phyloP scores from a whole-genome alignment of 2,329 filamentous ascomycete species.

The Triangularia setosa region DNA sequence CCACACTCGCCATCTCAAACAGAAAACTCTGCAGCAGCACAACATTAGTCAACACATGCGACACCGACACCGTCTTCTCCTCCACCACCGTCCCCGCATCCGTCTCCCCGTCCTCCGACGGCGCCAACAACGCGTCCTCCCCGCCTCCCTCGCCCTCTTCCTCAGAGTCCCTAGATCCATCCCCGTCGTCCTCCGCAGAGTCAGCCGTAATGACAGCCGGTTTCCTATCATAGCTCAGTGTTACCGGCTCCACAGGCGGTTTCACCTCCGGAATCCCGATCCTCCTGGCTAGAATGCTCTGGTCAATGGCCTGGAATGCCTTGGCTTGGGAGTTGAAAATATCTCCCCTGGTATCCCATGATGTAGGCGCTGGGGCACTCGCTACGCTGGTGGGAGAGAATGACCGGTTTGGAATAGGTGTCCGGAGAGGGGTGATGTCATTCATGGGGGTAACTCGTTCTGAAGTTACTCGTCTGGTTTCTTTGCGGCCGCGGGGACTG shows the following conservation, averaged over 20 bases:
- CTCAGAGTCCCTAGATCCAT: neutral
- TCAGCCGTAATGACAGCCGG: conserved; percentile 20
- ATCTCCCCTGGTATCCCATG: conserved; percentile 26
- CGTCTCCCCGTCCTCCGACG: conserved; percentile 22
- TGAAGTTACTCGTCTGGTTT: conserved; percentile 34
- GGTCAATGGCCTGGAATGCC: conserved; percentile 61
- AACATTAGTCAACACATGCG: conserved; percentile 75
- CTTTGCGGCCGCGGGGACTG: conserved; percentile 49
- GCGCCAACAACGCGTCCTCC: conserved; percentile 22
- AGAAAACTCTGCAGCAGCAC: conserved; percentile 77
- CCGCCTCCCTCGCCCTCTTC: conserved; percentile 23
- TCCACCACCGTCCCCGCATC: conserved; percentile 21
- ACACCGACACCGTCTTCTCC: conserved; percentile 58
- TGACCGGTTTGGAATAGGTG: conserved; percentile 30
- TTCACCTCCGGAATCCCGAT: conserved; percentile 46
- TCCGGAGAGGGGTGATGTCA: conserved; percentile 32
- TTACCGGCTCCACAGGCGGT: conserved; percentile 40
- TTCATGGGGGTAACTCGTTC: conserved; percentile 27
- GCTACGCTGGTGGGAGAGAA: conserved; percentile 39
- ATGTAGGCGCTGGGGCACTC: conserved; percentile 24
- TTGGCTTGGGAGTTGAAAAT: conserved; percentile 50
- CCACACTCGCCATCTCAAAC: conserved; percentile 68
- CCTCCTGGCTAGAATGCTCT: conserved; percentile 54
- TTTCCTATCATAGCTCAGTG: conserved; percentile 42
- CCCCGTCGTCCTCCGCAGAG: conserved; percentile 10